These are phyloP conservation scores for Fomitopsis serialis DNA, from an alignment of 768 basidiomycete species.

Conservation along the genomic window DNA sequence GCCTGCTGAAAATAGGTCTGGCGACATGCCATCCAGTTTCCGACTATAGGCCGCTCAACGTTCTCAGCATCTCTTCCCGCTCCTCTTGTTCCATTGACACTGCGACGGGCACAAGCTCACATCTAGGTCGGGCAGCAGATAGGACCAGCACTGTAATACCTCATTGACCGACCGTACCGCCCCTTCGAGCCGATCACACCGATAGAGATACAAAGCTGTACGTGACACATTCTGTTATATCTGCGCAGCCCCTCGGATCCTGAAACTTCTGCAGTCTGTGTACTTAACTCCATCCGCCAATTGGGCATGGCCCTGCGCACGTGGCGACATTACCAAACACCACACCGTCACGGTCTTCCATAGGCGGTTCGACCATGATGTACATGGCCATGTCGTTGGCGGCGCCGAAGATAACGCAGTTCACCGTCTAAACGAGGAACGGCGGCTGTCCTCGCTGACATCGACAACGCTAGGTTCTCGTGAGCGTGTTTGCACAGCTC, in stretches of 20 bases:
- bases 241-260: background rate
- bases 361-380: background rate
- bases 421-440: slow-evolving; percentile 26
- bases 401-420: background rate
- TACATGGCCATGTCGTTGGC: background rate
- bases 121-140: no score
- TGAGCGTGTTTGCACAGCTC: no score
- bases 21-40: no score
- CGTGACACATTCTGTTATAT: background rate
- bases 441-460: slow-evolving; percentile 43
- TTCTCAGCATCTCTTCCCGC: no score
- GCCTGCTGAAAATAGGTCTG: no score
- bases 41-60: no score
- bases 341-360: background rate
- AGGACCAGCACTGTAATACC: no score
- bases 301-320: background rate
- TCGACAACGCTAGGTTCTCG: slow-evolving; percentile 47
- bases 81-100: no score
- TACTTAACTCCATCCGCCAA: background rate
- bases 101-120: no score
- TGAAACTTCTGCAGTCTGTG: background rate
- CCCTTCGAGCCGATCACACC: no score
- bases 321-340: background rate
- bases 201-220: background rate
- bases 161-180: no score